These are phyloP conservation scores for Cercospora brassicicola DNA, from an alignment of 2,329 filamentous ascomycete genomes.

Conservation along the genomic window DNA sequence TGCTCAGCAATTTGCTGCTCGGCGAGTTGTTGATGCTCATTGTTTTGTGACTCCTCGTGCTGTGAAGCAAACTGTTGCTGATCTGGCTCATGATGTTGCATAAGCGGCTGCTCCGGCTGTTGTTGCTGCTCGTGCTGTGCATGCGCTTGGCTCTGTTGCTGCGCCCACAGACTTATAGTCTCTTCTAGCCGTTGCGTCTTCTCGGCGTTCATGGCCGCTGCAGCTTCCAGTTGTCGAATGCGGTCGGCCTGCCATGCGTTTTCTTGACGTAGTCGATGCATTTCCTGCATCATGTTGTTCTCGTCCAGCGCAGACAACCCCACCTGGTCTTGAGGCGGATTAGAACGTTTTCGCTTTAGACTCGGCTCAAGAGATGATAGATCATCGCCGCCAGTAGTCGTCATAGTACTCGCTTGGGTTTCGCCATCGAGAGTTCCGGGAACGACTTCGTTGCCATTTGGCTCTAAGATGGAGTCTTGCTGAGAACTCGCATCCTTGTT, in stretches of 20 bases:
- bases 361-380: constrained; percentile 5
- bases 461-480: constrained; percentile 22
- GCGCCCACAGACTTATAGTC: constrained; percentile 18
- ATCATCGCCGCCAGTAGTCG: constrained; percentile 4
- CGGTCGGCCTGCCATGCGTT: constrained; percentile 45
- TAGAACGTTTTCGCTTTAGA: constrained; percentile 17
- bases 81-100: constrained; percentile 1
- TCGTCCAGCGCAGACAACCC: constrained; percentile 22
- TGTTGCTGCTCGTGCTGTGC: constrained; percentile 10
- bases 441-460: constrained; percentile 18
- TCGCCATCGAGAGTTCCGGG: constrained; percentile 23
- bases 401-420: constrained; percentile 17
- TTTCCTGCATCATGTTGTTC: constrained; percentile 41
- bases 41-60: neutral
- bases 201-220: constrained; percentile 12
- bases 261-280: constrained; percentile 45
- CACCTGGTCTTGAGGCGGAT: constrained; percentile 4
- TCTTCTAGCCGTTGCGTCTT: constrained; percentile 15
- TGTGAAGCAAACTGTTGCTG: constrained; percentile 2
- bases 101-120: neutral
- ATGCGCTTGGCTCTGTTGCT: constrained; percentile 10
- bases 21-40: constrained; percentile 2
- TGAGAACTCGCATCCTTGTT: constrained; percentile 25
- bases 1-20: constrained; percentile 4
- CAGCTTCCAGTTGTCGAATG: constrained; percentile 29